Evolutionary conservation across 805 yeast genomes (phyloP).

Genomic region (Candida glaebosa): DNA sequence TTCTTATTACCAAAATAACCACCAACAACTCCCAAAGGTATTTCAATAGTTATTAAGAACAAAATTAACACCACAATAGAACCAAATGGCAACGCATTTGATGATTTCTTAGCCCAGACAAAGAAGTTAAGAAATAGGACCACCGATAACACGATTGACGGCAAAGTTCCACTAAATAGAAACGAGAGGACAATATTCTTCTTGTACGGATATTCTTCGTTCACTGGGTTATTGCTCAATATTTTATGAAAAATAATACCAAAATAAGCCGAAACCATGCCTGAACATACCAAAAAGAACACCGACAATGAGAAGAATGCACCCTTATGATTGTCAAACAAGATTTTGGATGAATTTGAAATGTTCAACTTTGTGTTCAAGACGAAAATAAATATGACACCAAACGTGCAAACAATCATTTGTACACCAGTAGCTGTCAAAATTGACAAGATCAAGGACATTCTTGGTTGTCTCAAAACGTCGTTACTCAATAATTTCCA

Average conservation of each 20-base stretch:
- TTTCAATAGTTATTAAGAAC: conserved; percentile 60
- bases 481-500: conserved; percentile 57
- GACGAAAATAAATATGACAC: conserved; percentile 54
- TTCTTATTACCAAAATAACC: conserved; percentile 48
- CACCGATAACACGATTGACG: conserved; percentile 48
- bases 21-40: conserved; percentile 76
- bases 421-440: conserved; percentile 75
- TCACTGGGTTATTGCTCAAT: conserved; percentile 42
- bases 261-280: conserved; percentile 68
- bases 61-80: conserved; percentile 60
- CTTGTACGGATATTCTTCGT: conserved; percentile 14
- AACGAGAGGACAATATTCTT: conserved; percentile 18
- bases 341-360: conserved; percentile 44
- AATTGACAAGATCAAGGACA: conserved; percentile 48
- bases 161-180: conserved; percentile 35
- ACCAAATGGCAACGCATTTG: conserved; percentile 75
- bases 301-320: conserved; percentile 62
- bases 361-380: conserved; percentile 24
- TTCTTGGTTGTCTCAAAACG: conserved; percentile 51
- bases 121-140: conserved; percentile 60
- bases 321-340: conserved; percentile 66
- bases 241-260: conserved; percentile 61
- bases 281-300: conserved; percentile 61
- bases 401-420: conserved; percentile 58
- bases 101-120: conserved; percentile 73